A percentile compares a stretch with the other conserved stretches of the same genome.
phyloP scores from a whole-genome alignment of 139 green algal genomes.

The Prasinococcaceae sp. region DNA sequence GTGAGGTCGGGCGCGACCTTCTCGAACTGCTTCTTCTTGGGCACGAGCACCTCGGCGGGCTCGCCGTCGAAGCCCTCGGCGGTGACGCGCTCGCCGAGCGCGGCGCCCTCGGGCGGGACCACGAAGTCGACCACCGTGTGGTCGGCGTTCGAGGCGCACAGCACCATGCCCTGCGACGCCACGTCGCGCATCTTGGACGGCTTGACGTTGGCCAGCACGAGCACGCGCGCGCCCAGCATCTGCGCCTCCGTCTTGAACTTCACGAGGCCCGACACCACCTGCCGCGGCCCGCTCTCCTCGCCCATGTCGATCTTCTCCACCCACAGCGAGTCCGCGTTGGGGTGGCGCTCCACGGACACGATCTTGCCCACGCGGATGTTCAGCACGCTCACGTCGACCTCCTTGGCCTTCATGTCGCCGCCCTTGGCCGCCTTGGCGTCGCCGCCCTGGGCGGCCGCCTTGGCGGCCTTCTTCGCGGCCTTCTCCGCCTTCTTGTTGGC shows the following conservation, averaged over 20 bases:
- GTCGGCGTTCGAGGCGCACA: constrained; percentile 23
- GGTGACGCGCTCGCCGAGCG: constrained; percentile 10
- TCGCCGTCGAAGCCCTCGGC: constrained; percentile 16
- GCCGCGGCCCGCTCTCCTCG: constrained; percentile 2
- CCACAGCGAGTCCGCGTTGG: constrained; percentile 5
- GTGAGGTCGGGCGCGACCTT: constrained; percentile 52
- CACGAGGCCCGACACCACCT: constrained; percentile 16
- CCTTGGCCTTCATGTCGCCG: too few species aligned
- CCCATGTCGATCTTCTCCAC: constrained; percentile 23
- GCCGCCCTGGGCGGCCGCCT: too few species aligned
- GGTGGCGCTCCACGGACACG: not conserved
- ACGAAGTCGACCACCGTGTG: constrained; percentile 17
- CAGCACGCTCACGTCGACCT: constrained; percentile 15
- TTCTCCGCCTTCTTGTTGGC: not conserved
- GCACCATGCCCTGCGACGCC: constrained; percentile 16
- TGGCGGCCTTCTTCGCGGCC: not conserved
- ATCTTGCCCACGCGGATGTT: constrained; percentile 15
- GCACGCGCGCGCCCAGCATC: constrained; percentile 11
- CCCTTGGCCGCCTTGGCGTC: too few species aligned
- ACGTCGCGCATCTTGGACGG: constrained; percentile 16
- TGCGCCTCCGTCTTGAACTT: constrained; percentile 20
- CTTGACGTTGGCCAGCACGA: constrained; percentile 22
- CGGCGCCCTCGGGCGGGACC: constrained; percentile 1
- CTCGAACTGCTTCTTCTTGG: constrained; percentile 84
- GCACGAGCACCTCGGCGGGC: constrained; percentile 27